Percentiles rank a stretch among this genome's conserved stretches.
phyloP scores from a whole-genome alignment of 345 rosid genomes.

The Acer yangbiense region DNA sequence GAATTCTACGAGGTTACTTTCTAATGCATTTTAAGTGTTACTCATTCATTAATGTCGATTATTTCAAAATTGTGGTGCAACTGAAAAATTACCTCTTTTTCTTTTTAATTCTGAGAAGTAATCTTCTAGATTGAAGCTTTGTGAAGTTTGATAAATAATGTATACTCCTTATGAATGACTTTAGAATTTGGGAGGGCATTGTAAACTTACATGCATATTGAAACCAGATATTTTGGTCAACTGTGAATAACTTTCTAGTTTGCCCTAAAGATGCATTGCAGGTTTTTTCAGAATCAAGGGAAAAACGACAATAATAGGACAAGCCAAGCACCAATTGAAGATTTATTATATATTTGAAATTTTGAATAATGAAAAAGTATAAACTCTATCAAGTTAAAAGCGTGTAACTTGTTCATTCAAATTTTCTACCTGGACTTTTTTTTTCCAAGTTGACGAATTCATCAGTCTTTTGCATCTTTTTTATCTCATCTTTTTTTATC shows the following conservation, averaged over 20 bases:
- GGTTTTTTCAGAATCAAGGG: too few species aligned
- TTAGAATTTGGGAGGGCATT: too few species aligned
- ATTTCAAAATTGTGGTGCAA: neutral
- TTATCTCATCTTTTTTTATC: neutral
- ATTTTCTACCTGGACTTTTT: neutral
- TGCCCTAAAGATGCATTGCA: too few species aligned
- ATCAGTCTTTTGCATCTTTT: neutral
- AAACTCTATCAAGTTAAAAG: neutral
- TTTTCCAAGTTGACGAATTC: neutral
- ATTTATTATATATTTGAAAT: too few species aligned
- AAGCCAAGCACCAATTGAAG: too few species aligned
- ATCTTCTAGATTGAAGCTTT: too few species aligned
- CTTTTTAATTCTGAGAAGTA: neutral
- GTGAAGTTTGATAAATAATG: too few species aligned
- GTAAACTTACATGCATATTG: too few species aligned
- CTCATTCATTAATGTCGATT: neutral
- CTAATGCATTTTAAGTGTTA: neutral
- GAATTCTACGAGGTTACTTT: constrained; percentile 86
- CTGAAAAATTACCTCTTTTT: neutral
- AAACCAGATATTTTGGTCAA: too few species aligned
- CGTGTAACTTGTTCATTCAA: neutral
- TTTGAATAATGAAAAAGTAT: neutral
- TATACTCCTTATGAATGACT: too few species aligned
- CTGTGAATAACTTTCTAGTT: too few species aligned
- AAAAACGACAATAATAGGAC: too few species aligned